These are phyloP conservation scores for Solanum okadae DNA, from an alignment of 257 asterid genomes.

Conservation along the genomic window DNA sequence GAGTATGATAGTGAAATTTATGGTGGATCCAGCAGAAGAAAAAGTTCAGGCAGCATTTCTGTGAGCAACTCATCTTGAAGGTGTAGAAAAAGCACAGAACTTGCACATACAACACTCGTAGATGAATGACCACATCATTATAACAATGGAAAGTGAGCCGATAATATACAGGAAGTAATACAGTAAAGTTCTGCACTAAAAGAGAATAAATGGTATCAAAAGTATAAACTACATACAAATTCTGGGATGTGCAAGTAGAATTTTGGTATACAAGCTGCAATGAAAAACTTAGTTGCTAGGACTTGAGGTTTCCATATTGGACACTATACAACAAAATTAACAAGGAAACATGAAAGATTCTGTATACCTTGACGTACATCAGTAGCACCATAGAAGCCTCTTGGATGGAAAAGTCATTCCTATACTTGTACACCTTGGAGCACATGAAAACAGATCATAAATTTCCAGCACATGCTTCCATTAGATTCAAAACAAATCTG, in stretches of 20 bases:
- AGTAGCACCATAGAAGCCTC: background rate
- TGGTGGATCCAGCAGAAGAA: background rate
- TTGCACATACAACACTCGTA: background rate
- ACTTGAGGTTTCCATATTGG: background rate
- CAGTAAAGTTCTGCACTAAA: background rate
- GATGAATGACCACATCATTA: background rate
- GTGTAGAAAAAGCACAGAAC: background rate
- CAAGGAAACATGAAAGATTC: background rate
- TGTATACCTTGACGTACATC: background rate
- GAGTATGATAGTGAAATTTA: background rate
- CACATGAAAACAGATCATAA: background rate
- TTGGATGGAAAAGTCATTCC: background rate
- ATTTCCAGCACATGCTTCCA: background rate
- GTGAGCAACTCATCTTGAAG: background rate
- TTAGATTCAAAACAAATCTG: background rate
- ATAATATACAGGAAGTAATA: background rate
- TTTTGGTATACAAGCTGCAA: background rate
- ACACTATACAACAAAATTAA: background rate
- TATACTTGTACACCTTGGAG: background rate
- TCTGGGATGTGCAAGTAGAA: background rate
- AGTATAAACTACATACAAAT: background rate
- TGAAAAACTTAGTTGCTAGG: background rate
- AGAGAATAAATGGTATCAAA: background rate
- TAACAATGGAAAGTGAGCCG: background rate
- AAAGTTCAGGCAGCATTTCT: background rate